These are phyloP conservation scores for Lagenidium sp. DNA, from an alignment of 352 stramenopile genomes.

Conservation along the genomic window DNA sequence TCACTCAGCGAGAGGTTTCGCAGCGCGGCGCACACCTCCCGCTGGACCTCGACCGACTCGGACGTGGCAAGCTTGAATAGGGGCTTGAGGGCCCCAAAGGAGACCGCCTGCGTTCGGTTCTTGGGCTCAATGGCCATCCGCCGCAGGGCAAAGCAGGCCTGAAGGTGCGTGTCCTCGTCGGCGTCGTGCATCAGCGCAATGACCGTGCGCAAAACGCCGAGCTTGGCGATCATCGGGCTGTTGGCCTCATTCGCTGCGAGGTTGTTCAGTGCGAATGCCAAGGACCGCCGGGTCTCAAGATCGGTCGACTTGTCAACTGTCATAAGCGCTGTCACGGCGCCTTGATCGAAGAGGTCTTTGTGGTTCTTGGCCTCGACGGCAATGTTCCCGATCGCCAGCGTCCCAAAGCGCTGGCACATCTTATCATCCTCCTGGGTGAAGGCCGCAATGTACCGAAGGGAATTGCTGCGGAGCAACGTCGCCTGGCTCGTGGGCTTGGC, in stretches of 20 bases:
- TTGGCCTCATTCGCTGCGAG: slow-evolving; percentile 89
- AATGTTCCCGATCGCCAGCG: slow-evolving; percentile 89
- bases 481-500: slow-evolving; percentile 88
- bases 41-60: slow-evolving; percentile 89
- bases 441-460: slow-evolving; percentile 80
- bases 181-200: slow-evolving; percentile 79
- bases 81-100: slow-evolving; percentile 85
- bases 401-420: slow-evolving; percentile 85
- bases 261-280: slow-evolving; percentile 95
- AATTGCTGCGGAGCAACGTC: slow-evolving; percentile 79
- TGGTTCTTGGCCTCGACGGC: slow-evolving; percentile 85
- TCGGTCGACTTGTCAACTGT: slow-evolving; percentile 74
- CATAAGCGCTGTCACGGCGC: slow-evolving; percentile 85
- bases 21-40: slow-evolving; percentile 89
- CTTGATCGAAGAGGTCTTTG: slow-evolving; percentile 90
- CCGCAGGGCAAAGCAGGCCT: slow-evolving; percentile 88
- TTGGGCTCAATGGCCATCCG: slow-evolving; percentile 88
- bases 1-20: slow-evolving; percentile 90
- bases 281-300: slow-evolving; percentile 86
- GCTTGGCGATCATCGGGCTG: slow-evolving; percentile 74
- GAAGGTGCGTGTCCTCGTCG: slow-evolving; percentile 91
- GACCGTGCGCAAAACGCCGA: slow-evolving; percentile 81
- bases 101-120: slow-evolving; percentile 88
- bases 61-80: slow-evolving; percentile 82
- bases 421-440: slow-evolving; percentile 80